These are phyloP conservation scores for Mediolabrus comicus DNA, from an alignment of 108 stramenopile species.

Conservation along the genomic window DNA sequence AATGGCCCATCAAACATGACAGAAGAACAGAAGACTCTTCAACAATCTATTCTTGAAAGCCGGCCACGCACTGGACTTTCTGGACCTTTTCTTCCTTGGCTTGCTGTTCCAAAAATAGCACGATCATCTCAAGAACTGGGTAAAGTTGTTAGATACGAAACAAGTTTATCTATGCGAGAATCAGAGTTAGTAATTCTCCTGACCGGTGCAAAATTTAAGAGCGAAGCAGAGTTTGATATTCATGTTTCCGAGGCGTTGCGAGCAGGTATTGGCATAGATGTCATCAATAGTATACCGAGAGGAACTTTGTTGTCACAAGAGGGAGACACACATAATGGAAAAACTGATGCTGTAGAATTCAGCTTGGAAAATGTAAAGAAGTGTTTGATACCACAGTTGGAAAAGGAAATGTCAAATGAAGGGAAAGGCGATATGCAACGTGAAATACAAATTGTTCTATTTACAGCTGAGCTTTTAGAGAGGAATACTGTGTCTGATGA, in stretches of 20 bases:
- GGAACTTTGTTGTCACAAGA: slow-evolving; percentile 23
- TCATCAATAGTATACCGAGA: slow-evolving; percentile 64
- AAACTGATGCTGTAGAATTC: slow-evolving; percentile 33
- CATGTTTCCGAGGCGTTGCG: slow-evolving; percentile 71
- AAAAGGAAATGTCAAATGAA: slow-evolving; percentile 18
- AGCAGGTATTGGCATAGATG: slow-evolving; percentile 58
- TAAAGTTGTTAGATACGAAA: slow-evolving; percentile 64
- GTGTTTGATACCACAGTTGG: slow-evolving; percentile 52
- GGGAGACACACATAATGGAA: not conserved
- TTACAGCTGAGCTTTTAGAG: slow-evolving; percentile 74
- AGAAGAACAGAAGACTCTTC: slow-evolving; percentile 55
- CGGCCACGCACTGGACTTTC: slow-evolving; percentile 74
- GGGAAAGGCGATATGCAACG: not conserved
- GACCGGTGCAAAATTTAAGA: slow-evolving; percentile 67
- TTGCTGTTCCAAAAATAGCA: slow-evolving; percentile 70
- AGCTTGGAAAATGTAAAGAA: slow-evolving; percentile 43
- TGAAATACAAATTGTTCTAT: slow-evolving; percentile 45
- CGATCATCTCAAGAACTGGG: slow-evolving; percentile 67
- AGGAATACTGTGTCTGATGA: slow-evolving; percentile 69
- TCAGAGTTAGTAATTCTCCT: slow-evolving; percentile 79
- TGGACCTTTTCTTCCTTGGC: slow-evolving; percentile 88
- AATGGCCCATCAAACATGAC: slow-evolving; percentile 66
- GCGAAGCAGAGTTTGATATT: slow-evolving; percentile 74
- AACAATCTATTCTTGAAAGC: slow-evolving; percentile 54
- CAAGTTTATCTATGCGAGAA: slow-evolving; percentile 57